phyloP scores from a whole-genome alignment of 306 rosid species.

The Pyrus communis region DNA sequence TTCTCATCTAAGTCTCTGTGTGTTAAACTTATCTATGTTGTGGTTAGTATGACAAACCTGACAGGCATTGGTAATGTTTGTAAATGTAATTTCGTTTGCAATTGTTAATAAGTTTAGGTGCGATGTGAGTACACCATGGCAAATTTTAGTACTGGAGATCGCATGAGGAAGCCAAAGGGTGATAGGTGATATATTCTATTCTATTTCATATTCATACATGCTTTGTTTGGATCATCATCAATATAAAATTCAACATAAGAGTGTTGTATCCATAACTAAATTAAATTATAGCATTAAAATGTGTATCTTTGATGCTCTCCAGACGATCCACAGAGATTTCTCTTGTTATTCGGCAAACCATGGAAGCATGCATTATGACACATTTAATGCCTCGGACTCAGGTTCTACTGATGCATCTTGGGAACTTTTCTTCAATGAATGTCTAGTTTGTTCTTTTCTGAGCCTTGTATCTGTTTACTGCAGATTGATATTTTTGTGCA shows the following conservation, averaged over 20 bases:
- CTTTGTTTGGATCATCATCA: not conserved
- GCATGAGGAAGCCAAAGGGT: conserved; percentile 83
- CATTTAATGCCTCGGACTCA: conserved; percentile 87
- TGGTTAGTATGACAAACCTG: not conserved
- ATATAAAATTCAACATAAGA: not conserved
- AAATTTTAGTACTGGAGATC: conserved; percentile 92
- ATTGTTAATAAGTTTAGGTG: conserved; percentile 34
- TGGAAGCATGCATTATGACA: conserved; percentile 82
- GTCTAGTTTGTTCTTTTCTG: conserved; percentile 6
- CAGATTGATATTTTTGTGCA: conserved; percentile 93
- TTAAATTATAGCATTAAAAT: not conserved
- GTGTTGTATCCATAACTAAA: not conserved
- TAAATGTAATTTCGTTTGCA: not conserved
- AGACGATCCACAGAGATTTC: conserved; percentile 95
- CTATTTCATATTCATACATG: not conserved
- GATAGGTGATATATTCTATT: conserved; percentile 45
- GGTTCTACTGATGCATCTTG: conserved; percentile 36
- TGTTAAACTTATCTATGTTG: not conserved
- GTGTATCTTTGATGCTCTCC: conserved; percentile 24
- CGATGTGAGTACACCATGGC: conserved; percentile 92
- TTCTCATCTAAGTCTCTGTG: not conserved
- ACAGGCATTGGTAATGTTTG: not conserved
- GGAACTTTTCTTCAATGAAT: conserved; percentile 14
- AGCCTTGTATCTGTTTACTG: conserved; percentile 11
- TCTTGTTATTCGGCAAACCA: conserved; percentile 79